Evolutionary conservation across 2,329 filamentous ascomycete species (phyloP), one percentile per base, ranked within the genome.

Genomic region (Mariannaea sp.): DNA sequence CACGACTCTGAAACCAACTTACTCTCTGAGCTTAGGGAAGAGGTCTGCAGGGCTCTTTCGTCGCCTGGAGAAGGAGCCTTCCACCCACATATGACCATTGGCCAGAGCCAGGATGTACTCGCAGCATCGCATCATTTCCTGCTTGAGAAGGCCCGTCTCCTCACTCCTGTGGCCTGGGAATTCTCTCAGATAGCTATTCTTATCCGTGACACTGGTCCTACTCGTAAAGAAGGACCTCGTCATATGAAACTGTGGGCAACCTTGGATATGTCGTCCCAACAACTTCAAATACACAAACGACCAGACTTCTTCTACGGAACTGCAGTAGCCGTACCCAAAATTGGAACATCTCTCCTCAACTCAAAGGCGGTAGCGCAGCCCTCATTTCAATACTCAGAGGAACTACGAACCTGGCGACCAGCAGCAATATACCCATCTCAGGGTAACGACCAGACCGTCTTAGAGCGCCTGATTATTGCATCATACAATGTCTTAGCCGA

Each of bases 171-270:
- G 2, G 61, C 72, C 6, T 87, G 84, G 77, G 64, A 73, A 3
- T 71, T 77, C 4, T 67, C 69, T 2, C 71, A 77, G 26, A 67
- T 87, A 27, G 75, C 76, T 35, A 75, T 88, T 17, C 70, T 88
- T 39, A 67, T 80, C 39, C 78, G 83, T 14, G 78, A 81, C 4
- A 8, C 49, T 8, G 55, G 70, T 64, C 38, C 62, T 58, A 39
- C 64, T 56, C 32, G 64, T 58, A 51, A 68, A 57, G 43, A 66
- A 6, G 56, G 68, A 6, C 65, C 70, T 1, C 75, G 73, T 19
- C 70, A 73, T 35, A 87, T 88, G 86, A 78, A 72, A 33, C 61
- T 81, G 17, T 86, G 82, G 82, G 80, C 78, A 2, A 73, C 70
- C 2, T 71, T 87, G 16, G 66, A 77, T 32, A 60, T 75, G 3